A percentile compares a stretch with the other conserved stretches of the same genome.
phyloP scores from a whole-genome alignment of 2,329 filamentous ascomycete species.

The Emydomyces testavorans region DNA sequence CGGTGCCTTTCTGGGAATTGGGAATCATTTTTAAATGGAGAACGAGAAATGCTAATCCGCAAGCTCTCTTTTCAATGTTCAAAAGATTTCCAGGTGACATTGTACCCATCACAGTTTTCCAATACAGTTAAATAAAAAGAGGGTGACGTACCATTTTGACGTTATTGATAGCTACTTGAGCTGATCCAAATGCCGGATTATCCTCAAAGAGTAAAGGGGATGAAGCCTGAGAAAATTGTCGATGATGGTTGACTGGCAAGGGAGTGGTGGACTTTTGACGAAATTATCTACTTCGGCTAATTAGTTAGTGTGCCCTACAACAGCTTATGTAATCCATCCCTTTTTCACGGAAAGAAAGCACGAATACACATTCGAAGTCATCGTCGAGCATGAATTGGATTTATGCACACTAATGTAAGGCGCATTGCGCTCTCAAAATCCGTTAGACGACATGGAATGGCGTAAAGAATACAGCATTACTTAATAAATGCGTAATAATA shows the following conservation, averaged over 20 bases:
- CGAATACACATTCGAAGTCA: too few relatives aligned
- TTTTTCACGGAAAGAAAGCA: too few relatives aligned
- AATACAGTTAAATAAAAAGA: neutral
- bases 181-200: conserved; percentile 38
- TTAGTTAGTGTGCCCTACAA: conserved; percentile 24
- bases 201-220: conserved; percentile 40
- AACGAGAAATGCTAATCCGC: too few relatives aligned
- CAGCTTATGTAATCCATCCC: conserved; percentile 17
- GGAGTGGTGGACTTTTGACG: neutral
- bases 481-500: neutral
- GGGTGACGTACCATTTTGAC: conserved; percentile 37
- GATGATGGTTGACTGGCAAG: too few relatives aligned
- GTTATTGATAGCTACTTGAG: conserved; percentile 22
- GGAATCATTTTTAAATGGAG: too few relatives aligned
- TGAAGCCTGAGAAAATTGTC: neutral
- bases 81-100: too few relatives aligned
- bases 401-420: conserved; percentile 2
- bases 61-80: too few relatives aligned
- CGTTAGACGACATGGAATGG: neutral
- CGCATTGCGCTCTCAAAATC: neutral
- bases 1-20: neutral
- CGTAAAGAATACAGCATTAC: neutral
- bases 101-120: too few relatives aligned
- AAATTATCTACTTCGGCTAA: conserved; percentile 12
- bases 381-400: neutral